Conservation (phyloP, 2,329 filamentous ascomycete genomes). For the Cladosporium sp. region DNA sequence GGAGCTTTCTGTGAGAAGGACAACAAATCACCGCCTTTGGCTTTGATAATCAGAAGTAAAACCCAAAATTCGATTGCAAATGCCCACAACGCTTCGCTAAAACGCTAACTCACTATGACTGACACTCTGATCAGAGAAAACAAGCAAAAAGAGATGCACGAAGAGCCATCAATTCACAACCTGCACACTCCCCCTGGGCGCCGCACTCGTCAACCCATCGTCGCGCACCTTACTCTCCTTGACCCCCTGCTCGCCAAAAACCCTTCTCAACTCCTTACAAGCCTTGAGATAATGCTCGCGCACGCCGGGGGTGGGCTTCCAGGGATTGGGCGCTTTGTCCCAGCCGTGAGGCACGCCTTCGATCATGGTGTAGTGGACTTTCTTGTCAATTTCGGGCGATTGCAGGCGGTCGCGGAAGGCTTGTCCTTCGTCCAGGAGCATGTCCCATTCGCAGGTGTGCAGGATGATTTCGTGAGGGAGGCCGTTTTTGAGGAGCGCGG, state of each 20-base stretch:
- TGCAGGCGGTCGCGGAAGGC: slow-evolving; percentile 56
- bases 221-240: slow-evolving; percentile 3
- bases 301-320: slow-evolving; percentile 49
- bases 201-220: slow-evolving; percentile 16
- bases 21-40: too few species aligned
- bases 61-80: too few species aligned
- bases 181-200: slow-evolving; percentile 21
- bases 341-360: slow-evolving; percentile 59
- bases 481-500: slow-evolving; percentile 47
- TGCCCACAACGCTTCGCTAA: neutral
- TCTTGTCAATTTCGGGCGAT: slow-evolving; percentile 42
- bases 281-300: slow-evolving; percentile 53
- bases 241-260: slow-evolving; percentile 28
- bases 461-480: slow-evolving; percentile 59
- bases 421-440: slow-evolving; percentile 60
- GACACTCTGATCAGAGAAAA: neutral
- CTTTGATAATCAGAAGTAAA: too few species aligned
- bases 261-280: slow-evolving; percentile 47
- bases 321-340: slow-evolving; percentile 63
- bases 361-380: slow-evolving; percentile 56
- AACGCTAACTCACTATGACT: neutral
- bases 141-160: neutral
- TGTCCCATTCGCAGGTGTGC: slow-evolving; percentile 63
- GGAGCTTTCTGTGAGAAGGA: too few species aligned
- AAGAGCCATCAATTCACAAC: slow-evolving; percentile 15